Percentiles rank a stretch among this genome's conserved stretches.
Conservation (phyloP, 2,329 filamentous ascomycete species). For the Nemania serpens region DNA sequence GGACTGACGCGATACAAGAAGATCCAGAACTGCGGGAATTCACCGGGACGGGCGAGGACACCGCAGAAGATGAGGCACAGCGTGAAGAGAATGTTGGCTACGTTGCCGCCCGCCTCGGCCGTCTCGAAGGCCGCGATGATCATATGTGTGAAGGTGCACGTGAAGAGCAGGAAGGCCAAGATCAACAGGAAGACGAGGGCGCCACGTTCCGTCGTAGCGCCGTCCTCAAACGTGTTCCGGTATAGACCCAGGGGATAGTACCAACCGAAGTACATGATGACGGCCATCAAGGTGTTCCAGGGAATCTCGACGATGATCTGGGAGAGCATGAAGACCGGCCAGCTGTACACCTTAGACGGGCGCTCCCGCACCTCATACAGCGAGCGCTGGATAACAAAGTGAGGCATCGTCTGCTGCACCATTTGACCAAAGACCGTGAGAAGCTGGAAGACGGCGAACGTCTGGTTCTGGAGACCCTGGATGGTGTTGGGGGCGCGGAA, state of each 20-base stretch:
- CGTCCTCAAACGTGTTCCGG: slow-evolving; percentile 66
- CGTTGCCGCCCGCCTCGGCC: slow-evolving; percentile 75
- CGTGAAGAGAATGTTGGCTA: slow-evolving; percentile 76
- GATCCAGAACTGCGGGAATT: slow-evolving; percentile 75
- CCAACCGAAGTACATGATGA: slow-evolving; percentile 79
- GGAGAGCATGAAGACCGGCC: slow-evolving; percentile 83
- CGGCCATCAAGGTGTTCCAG: slow-evolving; percentile 77
- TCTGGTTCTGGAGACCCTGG: slow-evolving; percentile 82
- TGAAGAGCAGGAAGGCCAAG: slow-evolving; percentile 76
- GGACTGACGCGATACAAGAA: slow-evolving; percentile 77
- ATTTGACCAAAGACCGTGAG: slow-evolving; percentile 81
- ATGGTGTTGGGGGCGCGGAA: slow-evolving; percentile 72
- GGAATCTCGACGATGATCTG: slow-evolving; percentile 85
- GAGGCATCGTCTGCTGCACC: slow-evolving; percentile 81
- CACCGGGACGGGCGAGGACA: slow-evolving; percentile 66
- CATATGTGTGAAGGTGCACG: slow-evolving; percentile 79
- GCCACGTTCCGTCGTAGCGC: slow-evolving; percentile 69
- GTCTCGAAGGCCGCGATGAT: slow-evolving; percentile 76
- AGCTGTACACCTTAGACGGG: slow-evolving; percentile 82
- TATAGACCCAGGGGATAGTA: slow-evolving; percentile 86
- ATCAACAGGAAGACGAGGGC: slow-evolving; percentile 80
- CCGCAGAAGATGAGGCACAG: slow-evolving; percentile 76
- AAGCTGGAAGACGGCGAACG: slow-evolving; percentile 86
- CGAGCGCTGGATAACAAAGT: slow-evolving; percentile 80
- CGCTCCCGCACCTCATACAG: slow-evolving; percentile 86